A percentile compares a stretch with the other conserved stretches of the same genome.
Evolutionary conservation across 345 rosid genomes (phyloP).

Genomic region (Eucalyptus curtisii): DNA sequence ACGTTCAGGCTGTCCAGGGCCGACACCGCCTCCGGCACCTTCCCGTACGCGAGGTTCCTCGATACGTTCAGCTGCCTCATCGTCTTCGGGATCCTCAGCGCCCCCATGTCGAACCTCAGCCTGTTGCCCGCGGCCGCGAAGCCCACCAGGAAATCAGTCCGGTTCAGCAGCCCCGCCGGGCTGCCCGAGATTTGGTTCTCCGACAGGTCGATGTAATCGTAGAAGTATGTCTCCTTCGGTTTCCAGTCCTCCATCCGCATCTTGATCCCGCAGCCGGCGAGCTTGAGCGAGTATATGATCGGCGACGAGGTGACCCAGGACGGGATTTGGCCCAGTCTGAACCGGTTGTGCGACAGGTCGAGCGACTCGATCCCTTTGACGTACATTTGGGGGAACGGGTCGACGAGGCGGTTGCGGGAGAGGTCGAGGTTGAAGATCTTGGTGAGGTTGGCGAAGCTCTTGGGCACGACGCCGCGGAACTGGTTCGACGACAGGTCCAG

Average conservation of each 20-base stretch:
- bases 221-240: constrained; percentile 55
- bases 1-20: constrained; percentile 32
- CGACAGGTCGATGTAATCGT: constrained; percentile 63
- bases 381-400: constrained; percentile 59
- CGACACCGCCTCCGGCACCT: constrained; percentile 32
- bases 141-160: constrained; percentile 40
- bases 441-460: constrained; percentile 51
- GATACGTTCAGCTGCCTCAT: constrained; percentile 45
- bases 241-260: constrained; percentile 41
- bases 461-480: constrained; percentile 37
- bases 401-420: constrained; percentile 40
- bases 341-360: constrained; percentile 49
- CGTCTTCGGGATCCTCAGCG: constrained; percentile 20
- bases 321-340: constrained; percentile 51
- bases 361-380: constrained; percentile 76
- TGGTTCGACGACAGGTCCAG: constrained; percentile 50
- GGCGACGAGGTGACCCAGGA: constrained; percentile 68
- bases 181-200: constrained; percentile 55
- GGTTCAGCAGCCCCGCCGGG: constrained; percentile 36
- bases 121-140: constrained; percentile 41
- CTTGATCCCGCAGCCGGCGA: constrained; percentile 63
- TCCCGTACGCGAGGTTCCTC: constrained; percentile 42
- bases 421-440: constrained; percentile 75
- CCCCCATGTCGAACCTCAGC: constrained; percentile 40
- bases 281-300: constrained; percentile 58